Conservation (phyloP, 139 green algal genomes). For the Marvania coccoides region DNA sequence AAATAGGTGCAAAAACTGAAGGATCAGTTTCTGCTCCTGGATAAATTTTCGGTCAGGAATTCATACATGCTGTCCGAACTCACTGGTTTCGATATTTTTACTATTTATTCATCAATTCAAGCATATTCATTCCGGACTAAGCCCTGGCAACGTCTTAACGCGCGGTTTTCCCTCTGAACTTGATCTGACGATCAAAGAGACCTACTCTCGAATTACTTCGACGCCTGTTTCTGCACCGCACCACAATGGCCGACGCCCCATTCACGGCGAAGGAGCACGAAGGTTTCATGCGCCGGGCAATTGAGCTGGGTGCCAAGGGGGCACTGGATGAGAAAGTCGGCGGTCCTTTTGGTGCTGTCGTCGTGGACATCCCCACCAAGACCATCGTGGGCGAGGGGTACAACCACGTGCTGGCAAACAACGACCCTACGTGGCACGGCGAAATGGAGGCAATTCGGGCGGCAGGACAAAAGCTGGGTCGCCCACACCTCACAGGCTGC, state of each 20-base stretch:
- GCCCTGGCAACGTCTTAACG: too few relatives aligned
- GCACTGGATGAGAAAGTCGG: background rate
- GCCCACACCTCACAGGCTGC: constrained; percentile 10
- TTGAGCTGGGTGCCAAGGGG: background rate
- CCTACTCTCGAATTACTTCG: too few relatives aligned
- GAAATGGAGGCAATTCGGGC: constrained; percentile 4
- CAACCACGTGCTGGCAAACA: constrained; percentile 35
- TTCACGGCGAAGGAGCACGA: background rate
- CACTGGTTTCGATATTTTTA: too few relatives aligned
- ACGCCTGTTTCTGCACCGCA: background rate
- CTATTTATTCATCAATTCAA: too few relatives aligned
- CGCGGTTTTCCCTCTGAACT: too few relatives aligned
- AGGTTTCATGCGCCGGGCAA: background rate
- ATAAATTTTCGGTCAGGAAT: too few relatives aligned
- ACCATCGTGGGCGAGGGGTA: constrained; percentile 39
- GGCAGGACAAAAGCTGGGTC: background rate
- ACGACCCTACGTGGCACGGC: constrained; percentile 37
- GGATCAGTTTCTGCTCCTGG: too few relatives aligned
- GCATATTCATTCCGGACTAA: too few relatives aligned
- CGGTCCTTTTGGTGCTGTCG: constrained; percentile 29
- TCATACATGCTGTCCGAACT: too few relatives aligned
- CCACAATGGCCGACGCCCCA: background rate
- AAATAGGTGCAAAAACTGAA: too few relatives aligned
- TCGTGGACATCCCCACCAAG: constrained; percentile 24
- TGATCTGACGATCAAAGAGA: too few relatives aligned